Conservation (phyloP, 2,329 filamentous ascomycete species). For the Pyrenochaeta sp. region DNA sequence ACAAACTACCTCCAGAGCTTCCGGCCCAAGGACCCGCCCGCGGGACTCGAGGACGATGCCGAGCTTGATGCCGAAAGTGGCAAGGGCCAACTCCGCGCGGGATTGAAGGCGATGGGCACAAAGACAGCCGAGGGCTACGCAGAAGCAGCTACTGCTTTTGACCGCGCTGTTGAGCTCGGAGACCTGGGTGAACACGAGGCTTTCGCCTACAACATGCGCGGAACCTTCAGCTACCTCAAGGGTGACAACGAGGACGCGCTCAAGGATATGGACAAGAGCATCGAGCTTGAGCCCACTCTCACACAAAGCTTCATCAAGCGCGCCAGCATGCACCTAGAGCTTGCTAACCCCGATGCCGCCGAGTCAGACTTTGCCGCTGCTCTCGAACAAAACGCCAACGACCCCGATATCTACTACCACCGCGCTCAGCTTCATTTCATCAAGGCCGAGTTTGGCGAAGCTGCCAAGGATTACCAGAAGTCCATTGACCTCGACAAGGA, state of each 20-base stretch:
- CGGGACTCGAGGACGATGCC: constrained; percentile 80
- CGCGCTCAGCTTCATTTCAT: constrained; percentile 98
- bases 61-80: constrained; percentile 80
- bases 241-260: constrained; percentile 87
- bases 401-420: constrained; percentile 99
- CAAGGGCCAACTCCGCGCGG: constrained; percentile 84
- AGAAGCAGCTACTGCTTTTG: constrained; percentile 84
- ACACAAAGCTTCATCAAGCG: constrained; percentile 99
- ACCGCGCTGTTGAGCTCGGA: constrained; percentile 83
- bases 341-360: constrained; percentile 84
- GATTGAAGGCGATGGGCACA: constrained; percentile 79
- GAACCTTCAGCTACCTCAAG: constrained; percentile 91
- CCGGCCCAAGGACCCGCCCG: constrained; percentile 80
- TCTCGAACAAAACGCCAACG: constrained; percentile 81
- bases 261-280: constrained; percentile 86
- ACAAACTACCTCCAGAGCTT: constrained; percentile 99
- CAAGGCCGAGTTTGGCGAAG: constrained; percentile 88
- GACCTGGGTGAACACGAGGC: constrained; percentile 85
- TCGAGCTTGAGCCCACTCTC: constrained; percentile 85
- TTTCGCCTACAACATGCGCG: constrained; percentile 93
- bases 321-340: constrained; percentile 95
- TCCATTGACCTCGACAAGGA: constrained; percentile 95
- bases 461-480: constrained; percentile 98
- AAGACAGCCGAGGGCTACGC: constrained; percentile 93
- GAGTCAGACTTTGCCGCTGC: constrained; percentile 87